Evolutionary conservation across 2,329 filamentous ascomycete genomes (phyloP), one percentile per base, ranked within the genome.

Genomic region (Pestalotiopsis sp.): DNA sequence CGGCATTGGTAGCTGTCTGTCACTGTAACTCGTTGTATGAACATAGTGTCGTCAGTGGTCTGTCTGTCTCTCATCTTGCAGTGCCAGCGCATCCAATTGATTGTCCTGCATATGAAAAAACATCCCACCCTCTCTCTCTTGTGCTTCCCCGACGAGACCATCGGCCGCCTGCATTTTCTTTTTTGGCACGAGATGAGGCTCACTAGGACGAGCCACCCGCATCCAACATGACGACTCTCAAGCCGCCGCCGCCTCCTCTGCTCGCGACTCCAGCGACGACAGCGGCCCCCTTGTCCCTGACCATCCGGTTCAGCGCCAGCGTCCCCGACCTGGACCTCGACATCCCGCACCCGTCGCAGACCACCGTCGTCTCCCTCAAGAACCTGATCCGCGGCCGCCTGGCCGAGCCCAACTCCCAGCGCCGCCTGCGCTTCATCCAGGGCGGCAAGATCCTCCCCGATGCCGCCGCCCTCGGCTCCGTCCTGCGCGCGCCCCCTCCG

Each of bases 241-340:
- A 68, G 62, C 69, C 73, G 61, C 56, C 71, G 17, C 68, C 71
- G 14, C 69, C 73, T 60, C 56, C 71, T 17, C 68, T 71, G 14
- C 39, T 41, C 31, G 31, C 57, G 23, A 59, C 68, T 58, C 6
- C 64, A 31, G 23, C 63, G 17, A 31, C 72, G 60, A 5, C 68
- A 58, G 63, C 74, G 66, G 77, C 80, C 23, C 86, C 86, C 41
- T 85, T 97, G 68, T 90, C 92, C 75, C 86, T 98, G 60, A 95
- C 93, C 49, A 91, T 98, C 79, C 94, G 95, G 80, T 98, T 99
- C 87, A 94, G 94, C 66, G 91, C 91, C 70, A 91, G 93, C 1
- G 87, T 95, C 68, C 91, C 94, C 17, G 96, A 98, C 79, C 88
- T 98, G 52, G 87, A 91, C 56, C 88, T 98, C 70, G 90, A 93